These are phyloP conservation scores for Sungouiozyma intestinalis DNA, from an alignment of 805 yeast species.

Conservation along the genomic window DNA sequence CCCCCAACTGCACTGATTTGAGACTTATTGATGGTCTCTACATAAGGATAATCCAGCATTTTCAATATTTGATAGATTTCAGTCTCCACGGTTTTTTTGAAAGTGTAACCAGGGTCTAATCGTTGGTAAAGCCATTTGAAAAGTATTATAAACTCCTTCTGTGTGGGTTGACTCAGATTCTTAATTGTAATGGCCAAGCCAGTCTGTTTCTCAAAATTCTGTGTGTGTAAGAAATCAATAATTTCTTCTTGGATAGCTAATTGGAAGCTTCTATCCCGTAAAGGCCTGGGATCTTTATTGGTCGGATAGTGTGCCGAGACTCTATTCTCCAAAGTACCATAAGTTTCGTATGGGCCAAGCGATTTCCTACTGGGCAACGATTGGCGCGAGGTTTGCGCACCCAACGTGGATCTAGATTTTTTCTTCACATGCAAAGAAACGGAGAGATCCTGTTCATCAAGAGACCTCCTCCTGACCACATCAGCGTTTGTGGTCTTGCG, in stretches of 20 bases:
- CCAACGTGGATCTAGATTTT: slow-evolving; percentile 15
- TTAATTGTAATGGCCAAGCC: slow-evolving; percentile 48
- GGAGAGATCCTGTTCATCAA: not conserved
- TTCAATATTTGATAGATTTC: slow-evolving; percentile 64
- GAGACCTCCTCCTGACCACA: slow-evolving; percentile 10
- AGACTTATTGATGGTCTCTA: slow-evolving; percentile 70
- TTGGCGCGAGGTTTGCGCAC: slow-evolving; percentile 3
- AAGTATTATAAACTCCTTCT: slow-evolving; percentile 67
- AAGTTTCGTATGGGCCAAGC: not conserved
- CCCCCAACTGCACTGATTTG: slow-evolving; percentile 90
- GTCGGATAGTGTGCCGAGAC: not conserved
- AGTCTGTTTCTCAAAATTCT: slow-evolving; percentile 66
- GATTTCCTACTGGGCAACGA: not conserved
- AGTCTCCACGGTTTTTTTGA: slow-evolving; percentile 56
- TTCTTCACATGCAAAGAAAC: slow-evolving; percentile 5
- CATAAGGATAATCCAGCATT: slow-evolving; percentile 63
- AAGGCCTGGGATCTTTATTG: slow-evolving; percentile 59
- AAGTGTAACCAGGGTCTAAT: slow-evolving; percentile 70
- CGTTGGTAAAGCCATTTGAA: slow-evolving; percentile 72
- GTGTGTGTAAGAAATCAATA: slow-evolving; percentile 47
- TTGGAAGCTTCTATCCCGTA: slow-evolving; percentile 64
- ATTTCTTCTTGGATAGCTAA: slow-evolving; percentile 55
- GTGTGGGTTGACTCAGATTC: slow-evolving; percentile 69
- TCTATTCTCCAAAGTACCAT: not conserved
- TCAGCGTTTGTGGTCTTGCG: slow-evolving; percentile 1